Percentiles rank a stretch among this genome's conserved stretches.
phyloP scores from a whole-genome alignment of 2,329 filamentous ascomycete genomes.

The Rhytidhysteron rufulum region DNA sequence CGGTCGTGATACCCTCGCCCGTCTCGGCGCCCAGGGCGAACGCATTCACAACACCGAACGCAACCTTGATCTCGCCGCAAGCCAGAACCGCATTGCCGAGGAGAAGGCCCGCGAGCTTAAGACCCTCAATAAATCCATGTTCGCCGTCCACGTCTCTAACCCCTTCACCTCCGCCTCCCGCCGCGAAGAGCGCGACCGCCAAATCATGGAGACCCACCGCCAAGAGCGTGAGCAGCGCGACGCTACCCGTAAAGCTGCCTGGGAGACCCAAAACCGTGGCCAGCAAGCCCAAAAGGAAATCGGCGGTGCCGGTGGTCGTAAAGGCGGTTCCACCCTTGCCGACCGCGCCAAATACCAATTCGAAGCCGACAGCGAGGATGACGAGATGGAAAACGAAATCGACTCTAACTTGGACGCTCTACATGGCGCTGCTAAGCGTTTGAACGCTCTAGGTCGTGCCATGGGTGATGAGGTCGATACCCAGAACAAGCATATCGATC shows the following conservation, averaged over 20 bases:
- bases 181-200: constrained; percentile 52
- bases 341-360: constrained; percentile 73
- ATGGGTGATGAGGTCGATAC: constrained; percentile 71
- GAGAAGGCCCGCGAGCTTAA: constrained; percentile 81
- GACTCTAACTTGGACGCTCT: constrained; percentile 53
- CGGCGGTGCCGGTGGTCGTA: constrained; percentile 21
- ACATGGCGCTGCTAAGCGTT: constrained; percentile 58
- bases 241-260: constrained; percentile 53
- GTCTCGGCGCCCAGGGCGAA: constrained; percentile 64
- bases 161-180: constrained; percentile 60
- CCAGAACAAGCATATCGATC: constrained; percentile 74
- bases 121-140: constrained; percentile 85
- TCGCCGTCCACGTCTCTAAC: constrained; percentile 66
- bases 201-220: constrained; percentile 63
- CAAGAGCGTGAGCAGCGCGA: constrained; percentile 55
- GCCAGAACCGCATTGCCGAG: constrained; percentile 72
- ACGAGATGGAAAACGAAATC: constrained; percentile 60
- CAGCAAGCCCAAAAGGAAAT: constrained; percentile 60
- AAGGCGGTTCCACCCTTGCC: constrained; percentile 50
- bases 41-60: constrained; percentile 23
- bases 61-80: constrained; percentile 49
- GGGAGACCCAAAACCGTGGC: constrained; percentile 51
- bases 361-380: constrained; percentile 56
- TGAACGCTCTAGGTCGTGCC: constrained; percentile 70
- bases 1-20: constrained; percentile 66